Conservation (phyloP, 768 basidiomycete species). For the Kwoniella shandongensis region DNA sequence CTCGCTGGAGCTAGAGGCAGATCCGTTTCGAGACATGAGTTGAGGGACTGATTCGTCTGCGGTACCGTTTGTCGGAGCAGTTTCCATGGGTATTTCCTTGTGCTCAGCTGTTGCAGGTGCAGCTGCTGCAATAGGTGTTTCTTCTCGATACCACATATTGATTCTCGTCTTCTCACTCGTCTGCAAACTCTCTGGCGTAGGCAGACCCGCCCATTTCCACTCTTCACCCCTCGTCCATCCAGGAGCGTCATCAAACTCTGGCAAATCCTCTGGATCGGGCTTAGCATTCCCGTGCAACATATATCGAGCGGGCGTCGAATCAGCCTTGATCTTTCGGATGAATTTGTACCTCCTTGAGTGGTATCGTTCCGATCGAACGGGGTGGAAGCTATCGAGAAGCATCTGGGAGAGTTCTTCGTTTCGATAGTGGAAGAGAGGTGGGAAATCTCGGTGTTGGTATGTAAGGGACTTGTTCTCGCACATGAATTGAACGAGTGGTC, state of each 20-base stretch:
- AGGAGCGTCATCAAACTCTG: conserved; percentile 28
- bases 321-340: conserved; percentile 40
- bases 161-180: conserved; percentile 21
- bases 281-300: conserved; percentile 11
- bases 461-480: conserved; percentile 19
- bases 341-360: conserved; percentile 44
- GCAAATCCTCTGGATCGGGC: conserved; percentile 25
- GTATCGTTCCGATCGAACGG: conserved; percentile 41
- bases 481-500: conserved; percentile 15
- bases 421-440: conserved; percentile 34
- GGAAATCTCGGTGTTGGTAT: conserved; percentile 17
- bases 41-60: no score
- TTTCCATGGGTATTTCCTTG: no score
- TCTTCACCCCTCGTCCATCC: conserved; percentile 27
- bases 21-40: no score
- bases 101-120: no score
- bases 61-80: no score
- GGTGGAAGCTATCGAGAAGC: conserved; percentile 47
- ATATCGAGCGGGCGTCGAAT: conserved; percentile 38
- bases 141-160: conserved; percentile 12
- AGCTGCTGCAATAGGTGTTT: no score
- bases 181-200: conserved; percentile 24
- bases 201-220: conserved; percentile 25
- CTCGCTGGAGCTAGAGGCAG: no score
- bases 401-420: conserved; percentile 47